Base-by-base conservation (phyloP, 495 filamentous ascomycete genomes). In the Penicillium canariense region DNA sequence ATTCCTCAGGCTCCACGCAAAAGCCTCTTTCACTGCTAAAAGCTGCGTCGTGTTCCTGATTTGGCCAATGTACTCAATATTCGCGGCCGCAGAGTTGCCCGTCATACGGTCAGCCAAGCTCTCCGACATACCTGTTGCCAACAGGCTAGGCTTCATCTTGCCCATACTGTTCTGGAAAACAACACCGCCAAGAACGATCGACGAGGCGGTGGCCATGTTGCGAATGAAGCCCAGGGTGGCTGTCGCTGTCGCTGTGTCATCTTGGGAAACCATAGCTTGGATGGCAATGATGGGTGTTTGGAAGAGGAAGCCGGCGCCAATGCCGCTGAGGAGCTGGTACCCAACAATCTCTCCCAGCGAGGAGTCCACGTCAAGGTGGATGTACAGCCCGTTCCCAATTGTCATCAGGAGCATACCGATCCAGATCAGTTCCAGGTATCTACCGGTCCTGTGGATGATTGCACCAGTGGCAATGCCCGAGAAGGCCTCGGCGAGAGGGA, bases 111-210 rank as follows among this genome's bases (percentile, higher is more conserved):
- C 49, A 0, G 74, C 56, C 30, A 80, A 15, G 0, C 58, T 48
- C 0, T 58, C 36, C 0, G 72, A 69, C 18, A 84, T 67, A 2
- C 83, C 84, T 11, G 77, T 73, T 5, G 71, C 71, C 3, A 56
- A 50, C 2, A 87, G 72, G 2, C 39, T 56, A 0, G 68, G 34
- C 4, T 63, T 62, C 36, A 65, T 76, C 30, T 61, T 45, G 17
- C 62, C 48, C 84, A 88, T 87, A 38, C 81, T 72, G 49, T 84
- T 83, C 56, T 82, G 79, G 65, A 95, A 95, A 26, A 96, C 83
- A 2, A 91, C 88, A 12, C 87, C 82, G 14, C 91, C 91, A 22
- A 94, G 80, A 18, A 91, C 88, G 23, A 94, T 82, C 6, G 84
- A 85, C 20, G 87, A 80, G 11, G 86, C 77, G 0, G 84, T 89